Percentiles rank a stretch among this genome's conserved stretches.
These are phyloP conservation scores for Pleurotus platypus DNA, from an alignment of 768 basidiomycete genomes.

Conservation along the genomic window DNA sequence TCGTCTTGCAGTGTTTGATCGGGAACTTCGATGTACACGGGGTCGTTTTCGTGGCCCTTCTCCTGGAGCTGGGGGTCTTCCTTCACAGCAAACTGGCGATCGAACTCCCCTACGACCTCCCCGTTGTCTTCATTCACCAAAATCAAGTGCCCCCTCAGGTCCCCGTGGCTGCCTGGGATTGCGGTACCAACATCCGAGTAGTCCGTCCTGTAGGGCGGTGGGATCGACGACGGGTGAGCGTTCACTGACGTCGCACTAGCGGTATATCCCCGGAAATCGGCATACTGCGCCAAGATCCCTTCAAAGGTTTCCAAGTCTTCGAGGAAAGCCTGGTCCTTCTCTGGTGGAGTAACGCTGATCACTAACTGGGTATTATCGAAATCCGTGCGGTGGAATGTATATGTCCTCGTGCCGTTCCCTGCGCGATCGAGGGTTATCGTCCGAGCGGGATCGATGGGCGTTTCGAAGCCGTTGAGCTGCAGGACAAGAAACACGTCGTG, in stretches of 20 bases:
- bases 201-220: not conserved
- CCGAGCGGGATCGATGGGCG: slow-evolving; percentile 56
- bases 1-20: slow-evolving; percentile 37
- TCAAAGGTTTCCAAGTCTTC: slow-evolving; percentile 68
- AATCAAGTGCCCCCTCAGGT: slow-evolving; percentile 57
- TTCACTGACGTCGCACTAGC: not conserved
- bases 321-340: slow-evolving; percentile 28
- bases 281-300: slow-evolving; percentile 64
- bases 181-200: slow-evolving; percentile 14
- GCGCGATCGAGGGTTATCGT: slow-evolving; percentile 36
- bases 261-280: slow-evolving; percentile 32
- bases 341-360: slow-evolving; percentile 29
- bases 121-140: slow-evolving; percentile 72
- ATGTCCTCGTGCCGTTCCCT: slow-evolving; percentile 32
- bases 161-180: slow-evolving; percentile 22
- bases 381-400: slow-evolving; percentile 39
- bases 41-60: slow-evolving; percentile 50
- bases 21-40: slow-evolving; percentile 72
- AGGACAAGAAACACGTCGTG: slow-evolving; percentile 68
- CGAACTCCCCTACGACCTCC: slow-evolving; percentile 68
- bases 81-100: slow-evolving; percentile 47
- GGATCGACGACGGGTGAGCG: not conserved
- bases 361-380: slow-evolving; percentile 32
- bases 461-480: slow-evolving; percentile 50
- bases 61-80: slow-evolving; percentile 57